phyloP scores from a whole-genome alignment of 345 rosid species.

The Trapa incisa region DNA sequence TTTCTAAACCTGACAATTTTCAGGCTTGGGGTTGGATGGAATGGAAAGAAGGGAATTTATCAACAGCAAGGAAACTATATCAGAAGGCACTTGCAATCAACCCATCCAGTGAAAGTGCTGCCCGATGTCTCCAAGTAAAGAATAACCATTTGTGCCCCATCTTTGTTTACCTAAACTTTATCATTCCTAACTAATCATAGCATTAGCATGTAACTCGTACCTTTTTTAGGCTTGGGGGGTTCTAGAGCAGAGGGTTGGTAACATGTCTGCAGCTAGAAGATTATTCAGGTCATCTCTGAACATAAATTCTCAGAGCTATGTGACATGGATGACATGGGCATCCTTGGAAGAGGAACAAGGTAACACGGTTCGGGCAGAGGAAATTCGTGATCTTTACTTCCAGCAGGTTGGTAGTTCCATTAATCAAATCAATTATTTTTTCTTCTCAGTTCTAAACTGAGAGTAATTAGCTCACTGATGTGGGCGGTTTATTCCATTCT shows the following conservation, averaged over 20 bases:
- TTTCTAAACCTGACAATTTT: slow-evolving; percentile 8
- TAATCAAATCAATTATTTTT: no score
- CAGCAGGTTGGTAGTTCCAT: slow-evolving; percentile 58
- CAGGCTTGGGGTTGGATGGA: slow-evolving; percentile 99
- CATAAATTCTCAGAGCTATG: slow-evolving; percentile 76
- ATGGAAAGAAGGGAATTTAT: slow-evolving; percentile 89
- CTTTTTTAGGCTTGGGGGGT: slow-evolving; percentile 85
- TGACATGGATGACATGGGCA: slow-evolving; percentile 99
- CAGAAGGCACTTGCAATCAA: slow-evolving; percentile 66
- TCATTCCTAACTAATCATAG: not conserved
- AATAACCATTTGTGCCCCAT: not conserved
- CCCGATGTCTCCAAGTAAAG: slow-evolving; percentile 80
- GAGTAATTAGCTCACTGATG: not conserved
- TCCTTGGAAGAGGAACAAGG: slow-evolving; percentile 92
- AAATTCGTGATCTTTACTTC: slow-evolving; percentile 82
- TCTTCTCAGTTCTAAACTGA: not conserved
- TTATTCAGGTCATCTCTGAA: slow-evolving; percentile 71
- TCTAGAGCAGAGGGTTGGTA: slow-evolving; percentile 80
- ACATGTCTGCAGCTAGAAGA: slow-evolving; percentile 76
- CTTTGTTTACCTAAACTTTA: not conserved
- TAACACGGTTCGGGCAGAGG: slow-evolving; percentile 80
- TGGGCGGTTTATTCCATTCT: not conserved
- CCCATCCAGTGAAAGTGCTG: slow-evolving; percentile 69
- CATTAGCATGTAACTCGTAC: not conserved
- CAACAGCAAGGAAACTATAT: slow-evolving; percentile 69